A percentile compares a stretch with the other conserved stretches of the same genome.
phyloP scores from a whole-genome alignment of 2,329 filamentous ascomycete genomes.

The Trichoderma atrobrunneum region DNA sequence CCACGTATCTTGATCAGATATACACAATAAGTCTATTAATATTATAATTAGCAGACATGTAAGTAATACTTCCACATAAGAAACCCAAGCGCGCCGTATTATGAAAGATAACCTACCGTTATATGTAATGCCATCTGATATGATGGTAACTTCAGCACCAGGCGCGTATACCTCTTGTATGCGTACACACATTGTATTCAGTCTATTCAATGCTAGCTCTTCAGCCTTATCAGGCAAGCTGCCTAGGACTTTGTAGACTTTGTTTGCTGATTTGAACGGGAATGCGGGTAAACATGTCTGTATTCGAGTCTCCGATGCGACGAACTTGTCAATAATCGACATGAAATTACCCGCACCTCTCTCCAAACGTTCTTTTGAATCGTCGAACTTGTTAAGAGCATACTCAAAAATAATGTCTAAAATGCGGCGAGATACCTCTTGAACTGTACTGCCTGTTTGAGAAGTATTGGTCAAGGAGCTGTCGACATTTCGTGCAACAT shows the following conservation, averaged over 20 bases:
- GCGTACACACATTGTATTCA: conserved; percentile 30
- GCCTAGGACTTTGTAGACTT: conserved; percentile 33
- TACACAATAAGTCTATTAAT: conserved; percentile 43
- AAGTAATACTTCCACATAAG: not conserved
- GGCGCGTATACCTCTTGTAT: conserved; percentile 30
- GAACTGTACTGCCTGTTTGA: not conserved
- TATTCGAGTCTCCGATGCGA: conserved; percentile 22
- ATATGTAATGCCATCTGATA: conserved; percentile 53
- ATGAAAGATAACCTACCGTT: conserved; percentile 41
- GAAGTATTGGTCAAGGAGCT: not conserved
- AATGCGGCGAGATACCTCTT: conserved; percentile 20
- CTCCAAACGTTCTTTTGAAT: conserved; percentile 21
- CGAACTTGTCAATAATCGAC: conserved; percentile 25
- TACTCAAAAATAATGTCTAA: conserved; percentile 29
- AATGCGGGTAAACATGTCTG: conserved; percentile 32
- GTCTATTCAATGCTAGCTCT: conserved; percentile 28
- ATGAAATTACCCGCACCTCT: conserved; percentile 26
- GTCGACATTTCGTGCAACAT: not conserved
- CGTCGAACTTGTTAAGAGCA: conserved; percentile 29
- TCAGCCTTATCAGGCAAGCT: conserved; percentile 33
- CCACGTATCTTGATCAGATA: conserved; percentile 48
- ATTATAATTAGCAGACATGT: not conserved
- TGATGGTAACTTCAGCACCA: conserved; percentile 38
- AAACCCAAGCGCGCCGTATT: accelerated
- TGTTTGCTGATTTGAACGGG: conserved; percentile 36